Conservation (phyloP, 129 eudicot genomes). For the Tagetes erecta region DNA sequence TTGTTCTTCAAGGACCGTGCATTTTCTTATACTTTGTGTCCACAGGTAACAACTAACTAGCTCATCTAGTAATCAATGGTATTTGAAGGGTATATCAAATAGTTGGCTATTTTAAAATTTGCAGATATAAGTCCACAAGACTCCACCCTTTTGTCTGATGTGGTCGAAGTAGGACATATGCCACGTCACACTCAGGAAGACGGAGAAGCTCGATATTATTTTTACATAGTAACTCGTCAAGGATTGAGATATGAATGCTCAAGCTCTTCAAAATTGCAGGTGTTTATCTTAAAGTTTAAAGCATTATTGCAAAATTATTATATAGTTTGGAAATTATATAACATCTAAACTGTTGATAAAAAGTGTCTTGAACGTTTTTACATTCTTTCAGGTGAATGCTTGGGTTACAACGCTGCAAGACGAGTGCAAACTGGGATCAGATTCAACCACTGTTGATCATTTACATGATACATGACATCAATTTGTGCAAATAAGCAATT, state of each 20-base stretch:
- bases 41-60: slow-evolving; percentile 53
- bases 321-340: background rate
- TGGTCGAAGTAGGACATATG: slow-evolving; percentile 74
- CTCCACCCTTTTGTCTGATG: slow-evolving; percentile 76
- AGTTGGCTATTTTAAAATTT: background rate
- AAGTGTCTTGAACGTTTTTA: background rate
- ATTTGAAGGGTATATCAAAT: background rate
- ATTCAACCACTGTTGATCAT: slow-evolving; percentile 17
- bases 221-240: slow-evolving; percentile 68
- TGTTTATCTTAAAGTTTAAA: background rate
- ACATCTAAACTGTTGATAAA: background rate
- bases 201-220: slow-evolving; percentile 59
- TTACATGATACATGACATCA: slow-evolving; percentile 19
- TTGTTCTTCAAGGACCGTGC: slow-evolving; percentile 82
- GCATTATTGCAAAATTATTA: background rate
- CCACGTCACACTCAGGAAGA: slow-evolving; percentile 67
- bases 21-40: slow-evolving; percentile 64
- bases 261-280: slow-evolving; percentile 76
- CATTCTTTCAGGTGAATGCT: slow-evolving; percentile 61
- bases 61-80: background rate
- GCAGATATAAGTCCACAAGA: slow-evolving; percentile 91
- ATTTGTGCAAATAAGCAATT: background rate
- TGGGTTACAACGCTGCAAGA: slow-evolving; percentile 74
- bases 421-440: slow-evolving; percentile 50
- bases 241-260: slow-evolving; percentile 91